Conservation (phyloP, 768 basidiomycete species). For the Suillus placidus region DNA sequence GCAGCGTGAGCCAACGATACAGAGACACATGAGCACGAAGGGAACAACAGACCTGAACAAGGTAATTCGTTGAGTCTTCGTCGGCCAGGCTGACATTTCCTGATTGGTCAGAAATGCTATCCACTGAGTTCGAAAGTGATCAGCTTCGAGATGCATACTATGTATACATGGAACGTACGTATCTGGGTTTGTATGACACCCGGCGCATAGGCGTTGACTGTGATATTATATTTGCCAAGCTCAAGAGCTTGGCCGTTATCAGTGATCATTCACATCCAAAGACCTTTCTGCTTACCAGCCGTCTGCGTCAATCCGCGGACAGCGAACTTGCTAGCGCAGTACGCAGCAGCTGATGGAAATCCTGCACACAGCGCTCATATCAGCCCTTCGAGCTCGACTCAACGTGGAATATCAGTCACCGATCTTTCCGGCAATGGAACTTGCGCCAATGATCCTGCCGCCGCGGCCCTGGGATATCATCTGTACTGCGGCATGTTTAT, state of each 20-base stretch:
- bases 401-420: neutral
- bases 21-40: neutral
- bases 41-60: neutral
- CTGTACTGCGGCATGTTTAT: constrained; percentile 19
- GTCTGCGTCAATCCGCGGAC: constrained; percentile 27
- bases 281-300: constrained; percentile 23
- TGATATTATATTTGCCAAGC: constrained; percentile 41
- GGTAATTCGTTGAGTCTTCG: constrained; percentile 3
- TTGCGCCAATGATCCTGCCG: constrained; percentile 13
- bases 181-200: constrained; percentile 16
- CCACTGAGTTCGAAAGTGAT: neutral
- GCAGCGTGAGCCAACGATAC: constrained; percentile 14
- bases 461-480: constrained; percentile 21
- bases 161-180: constrained; percentile 12
- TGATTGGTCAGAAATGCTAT: constrained; percentile 3
- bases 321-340: constrained; percentile 24
- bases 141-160: neutral
- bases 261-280: neutral
- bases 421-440: constrained; percentile 2
- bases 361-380: constrained; percentile 9
- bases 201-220: constrained; percentile 43
- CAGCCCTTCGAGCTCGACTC: neutral
- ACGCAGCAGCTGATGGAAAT: constrained; percentile 13
- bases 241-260: constrained; percentile 34
- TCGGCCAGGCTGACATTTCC: neutral